Evolutionary conservation across 306 rosid genomes (phyloP).

Genomic region (Medicago ruthenica): DNA sequence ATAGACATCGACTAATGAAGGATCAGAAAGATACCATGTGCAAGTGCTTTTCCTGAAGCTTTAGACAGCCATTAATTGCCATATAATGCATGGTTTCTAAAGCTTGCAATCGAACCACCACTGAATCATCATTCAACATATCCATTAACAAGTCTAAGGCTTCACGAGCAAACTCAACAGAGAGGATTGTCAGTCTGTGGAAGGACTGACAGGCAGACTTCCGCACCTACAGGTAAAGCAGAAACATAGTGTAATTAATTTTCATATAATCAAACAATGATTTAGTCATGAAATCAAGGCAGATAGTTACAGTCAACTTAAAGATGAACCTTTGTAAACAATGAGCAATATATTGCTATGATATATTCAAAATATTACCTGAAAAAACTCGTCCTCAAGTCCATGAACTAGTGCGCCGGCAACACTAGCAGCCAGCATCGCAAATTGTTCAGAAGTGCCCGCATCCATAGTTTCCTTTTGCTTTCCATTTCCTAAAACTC

Average conservation of each 20-base stretch:
- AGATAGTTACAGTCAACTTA: constrained; percentile 34
- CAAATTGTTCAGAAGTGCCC: constrained; percentile 56
- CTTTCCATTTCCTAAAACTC: constrained; percentile 57
- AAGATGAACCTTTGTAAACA: constrained; percentile 20
- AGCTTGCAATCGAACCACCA: constrained; percentile 70
- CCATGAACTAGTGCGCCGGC: constrained; percentile 94
- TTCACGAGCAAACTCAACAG: constrained; percentile 65
- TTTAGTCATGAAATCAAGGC: constrained; percentile 6
- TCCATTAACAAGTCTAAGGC: constrained; percentile 74
- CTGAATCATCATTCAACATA: constrained; percentile 75
- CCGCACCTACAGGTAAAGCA: constrained; percentile 69
- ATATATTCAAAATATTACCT: constrained; percentile 56
- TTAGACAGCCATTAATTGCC: constrained; percentile 61
- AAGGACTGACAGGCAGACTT: constrained; percentile 75
- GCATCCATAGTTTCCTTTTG: constrained; percentile 51
- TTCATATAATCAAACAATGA: constrained; percentile 17
- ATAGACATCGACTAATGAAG: constrained; percentile 15
- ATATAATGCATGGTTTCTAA: constrained; percentile 80
- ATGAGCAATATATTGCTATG: constrained; percentile 18
- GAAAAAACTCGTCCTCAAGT: constrained; percentile 90
- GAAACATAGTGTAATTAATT: constrained; percentile 30
- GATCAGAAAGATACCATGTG: constrained; percentile 65
- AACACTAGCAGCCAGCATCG: constrained; percentile 51
- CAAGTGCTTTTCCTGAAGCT: constrained; percentile 72
- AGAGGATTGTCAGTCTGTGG: constrained; percentile 57